Percentiles rank a stretch among this genome's conserved stretches.
phyloP scores from a whole-genome alignment of 2,329 filamentous ascomycete genomes.

The Pezicula neosporulosa region DNA sequence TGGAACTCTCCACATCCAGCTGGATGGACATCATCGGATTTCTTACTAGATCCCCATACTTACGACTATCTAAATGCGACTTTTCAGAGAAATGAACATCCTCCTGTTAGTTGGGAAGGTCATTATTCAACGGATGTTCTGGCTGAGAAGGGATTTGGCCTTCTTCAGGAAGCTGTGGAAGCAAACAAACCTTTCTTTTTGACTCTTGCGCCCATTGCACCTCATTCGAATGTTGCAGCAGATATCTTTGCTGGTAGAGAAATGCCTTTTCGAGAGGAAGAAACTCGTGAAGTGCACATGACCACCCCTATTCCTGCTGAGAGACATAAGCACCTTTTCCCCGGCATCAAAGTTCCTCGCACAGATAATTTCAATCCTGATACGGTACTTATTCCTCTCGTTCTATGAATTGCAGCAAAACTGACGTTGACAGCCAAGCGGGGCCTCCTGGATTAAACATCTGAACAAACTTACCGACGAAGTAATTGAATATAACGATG shows the following conservation, averaged over 20 bases:
- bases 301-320: slow-evolving; percentile 53
- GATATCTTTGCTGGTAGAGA: not conserved
- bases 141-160: slow-evolving; percentile 52
- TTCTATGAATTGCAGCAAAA: not conserved
- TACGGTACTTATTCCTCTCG: slow-evolving; percentile 32
- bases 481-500: slow-evolving; percentile 43
- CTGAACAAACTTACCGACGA: slow-evolving; percentile 38
- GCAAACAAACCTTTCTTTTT: slow-evolving; percentile 62
- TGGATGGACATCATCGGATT: slow-evolving; percentile 57
- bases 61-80: slow-evolving; percentile 66
- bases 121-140: slow-evolving; percentile 50
- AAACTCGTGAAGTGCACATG: slow-evolving; percentile 23
- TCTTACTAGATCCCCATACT: slow-evolving; percentile 63
- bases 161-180: slow-evolving; percentile 57
- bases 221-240: slow-evolving; percentile 51
- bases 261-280: not conserved
- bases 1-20: slow-evolving; percentile 55
- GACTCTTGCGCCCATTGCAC: slow-evolving; percentile 61
- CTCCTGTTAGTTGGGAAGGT: slow-evolving; percentile 51
- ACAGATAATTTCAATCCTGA: slow-evolving; percentile 65
- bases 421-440: slow-evolving; percentile 29
- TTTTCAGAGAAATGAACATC: slow-evolving; percentile 56
- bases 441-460: slow-evolving; percentile 44
- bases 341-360: slow-evolving; percentile 55
- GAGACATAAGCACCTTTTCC: slow-evolving; percentile 60